These are phyloP conservation scores for Sphagnum tenellum DNA, from an alignment of 225 moss, liverwort and hornwort species.

Conservation along the genomic window DNA sequence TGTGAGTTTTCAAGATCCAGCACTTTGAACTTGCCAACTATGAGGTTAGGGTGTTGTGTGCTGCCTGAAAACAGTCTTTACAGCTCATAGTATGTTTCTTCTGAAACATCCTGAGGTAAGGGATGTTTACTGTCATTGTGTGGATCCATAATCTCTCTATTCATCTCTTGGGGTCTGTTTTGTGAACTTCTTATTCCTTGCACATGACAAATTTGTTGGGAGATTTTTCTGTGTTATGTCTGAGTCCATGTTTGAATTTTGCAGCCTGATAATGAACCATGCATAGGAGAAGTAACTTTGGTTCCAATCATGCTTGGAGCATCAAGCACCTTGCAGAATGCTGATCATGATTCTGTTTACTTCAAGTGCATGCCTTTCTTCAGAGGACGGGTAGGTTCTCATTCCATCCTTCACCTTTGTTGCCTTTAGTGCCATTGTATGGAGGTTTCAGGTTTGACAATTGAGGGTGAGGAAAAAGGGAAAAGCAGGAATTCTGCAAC, in stretches of 20 bases:
- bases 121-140: neutral
- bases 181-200: neutral
- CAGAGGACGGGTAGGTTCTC: constrained; percentile 61
- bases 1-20: too few species aligned
- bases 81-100: neutral
- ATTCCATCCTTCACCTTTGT: neutral
- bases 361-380: constrained; percentile 73
- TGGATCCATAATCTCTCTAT: neutral
- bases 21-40: too few species aligned
- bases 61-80: too few species aligned
- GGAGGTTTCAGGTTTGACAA: neutral
- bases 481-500: neutral
- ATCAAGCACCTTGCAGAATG: constrained; percentile 73
- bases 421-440: neutral
- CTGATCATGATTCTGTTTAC: constrained; percentile 85
- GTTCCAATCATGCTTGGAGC: constrained; percentile 61
- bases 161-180: neutral
- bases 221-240: neutral
- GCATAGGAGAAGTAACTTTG: constrained; percentile 70
- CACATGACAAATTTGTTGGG: neutral
- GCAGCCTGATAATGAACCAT: constrained; percentile 69
- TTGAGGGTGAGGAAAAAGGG: neutral
- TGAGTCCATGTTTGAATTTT: neutral
- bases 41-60: too few species aligned
- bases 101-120: neutral